These are phyloP conservation scores for Seminavis robusta DNA, from an alignment of 108 stramenopile species.

Conservation along the genomic window DNA sequence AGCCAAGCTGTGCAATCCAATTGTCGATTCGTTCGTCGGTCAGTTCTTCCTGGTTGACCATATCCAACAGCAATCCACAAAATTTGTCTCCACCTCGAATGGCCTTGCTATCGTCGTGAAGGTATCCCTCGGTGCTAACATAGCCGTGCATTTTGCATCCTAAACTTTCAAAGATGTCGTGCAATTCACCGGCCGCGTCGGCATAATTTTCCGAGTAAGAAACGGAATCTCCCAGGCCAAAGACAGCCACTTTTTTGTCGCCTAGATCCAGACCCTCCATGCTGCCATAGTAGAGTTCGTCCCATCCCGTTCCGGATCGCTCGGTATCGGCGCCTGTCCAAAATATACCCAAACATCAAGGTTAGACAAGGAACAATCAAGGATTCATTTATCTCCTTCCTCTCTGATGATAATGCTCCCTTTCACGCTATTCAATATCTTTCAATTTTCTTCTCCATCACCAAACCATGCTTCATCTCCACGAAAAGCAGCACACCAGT, in stretches of 20 bases:
- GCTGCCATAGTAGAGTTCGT: slow-evolving; percentile 78
- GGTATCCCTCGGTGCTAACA: slow-evolving; percentile 75
- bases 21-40: slow-evolving; percentile 61
- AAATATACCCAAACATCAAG: neutral
- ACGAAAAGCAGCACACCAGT: neutral
- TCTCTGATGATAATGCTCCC: slow-evolving; percentile 22
- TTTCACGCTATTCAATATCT: neutral
- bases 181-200: slow-evolving; percentile 84
- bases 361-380: neutral
- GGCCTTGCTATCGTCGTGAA: slow-evolving; percentile 76
- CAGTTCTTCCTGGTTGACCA: slow-evolving; percentile 83
- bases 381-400: neutral
- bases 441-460: neutral
- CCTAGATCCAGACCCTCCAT: slow-evolving; percentile 48
- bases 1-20: slow-evolving; percentile 73
- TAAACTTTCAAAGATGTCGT: slow-evolving; percentile 77
- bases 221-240: slow-evolving; percentile 80
- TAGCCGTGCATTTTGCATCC: slow-evolving; percentile 82
- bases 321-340: slow-evolving; percentile 70
- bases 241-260: slow-evolving; percentile 86
- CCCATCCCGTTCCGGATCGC: slow-evolving; percentile 89
- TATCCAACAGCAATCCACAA: slow-evolving; percentile 79
- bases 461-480: neutral
- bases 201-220: slow-evolving; percentile 84
- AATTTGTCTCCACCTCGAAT: slow-evolving; percentile 83